Conservation (phyloP, 1,284 basidiomycete genomes). For the Cryptococcus deneoformans region DNA sequence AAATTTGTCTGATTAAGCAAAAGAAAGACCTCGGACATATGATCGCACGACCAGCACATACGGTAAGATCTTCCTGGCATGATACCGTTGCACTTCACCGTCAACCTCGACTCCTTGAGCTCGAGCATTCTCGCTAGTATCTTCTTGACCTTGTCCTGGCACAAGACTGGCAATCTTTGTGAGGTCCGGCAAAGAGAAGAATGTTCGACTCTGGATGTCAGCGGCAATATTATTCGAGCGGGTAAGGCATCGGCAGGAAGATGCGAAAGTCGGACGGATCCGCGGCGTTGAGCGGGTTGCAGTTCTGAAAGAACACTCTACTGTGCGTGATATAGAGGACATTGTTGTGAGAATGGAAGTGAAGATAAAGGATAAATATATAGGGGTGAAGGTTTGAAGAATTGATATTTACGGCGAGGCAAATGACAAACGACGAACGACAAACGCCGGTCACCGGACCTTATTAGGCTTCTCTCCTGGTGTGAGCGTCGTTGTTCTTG, state of each 20-base stretch:
- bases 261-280: too few relatives aligned
- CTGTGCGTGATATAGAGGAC: too few relatives aligned
- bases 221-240: neutral
- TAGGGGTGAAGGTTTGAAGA: too few relatives aligned
- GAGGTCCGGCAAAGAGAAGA: slow-evolving; percentile 48
- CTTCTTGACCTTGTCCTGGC: slow-evolving; percentile 1
- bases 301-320: too few relatives aligned
- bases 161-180: slow-evolving; percentile 35
- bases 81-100: slow-evolving; percentile 46
- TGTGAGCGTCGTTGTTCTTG: too few relatives aligned
- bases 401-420: too few relatives aligned
- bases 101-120: slow-evolving; percentile 19
- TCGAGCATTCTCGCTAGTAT: slow-evolving; percentile 2
- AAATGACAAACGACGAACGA: too few relatives aligned
- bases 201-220: slow-evolving; percentile 16
- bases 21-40: neutral
- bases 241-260: neutral
- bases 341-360: too few relatives aligned
- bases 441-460: too few relatives aligned
- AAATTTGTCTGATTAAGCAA: neutral
- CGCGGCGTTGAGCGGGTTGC: too few relatives aligned
- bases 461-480: too few relatives aligned
- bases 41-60: slow-evolving; percentile 52
- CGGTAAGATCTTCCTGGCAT: slow-evolving; percentile 73
- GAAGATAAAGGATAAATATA: too few relatives aligned